Base-by-base conservation (phyloP, 1,284 basidiomycete species). In the Naganishia albida region DNA sequence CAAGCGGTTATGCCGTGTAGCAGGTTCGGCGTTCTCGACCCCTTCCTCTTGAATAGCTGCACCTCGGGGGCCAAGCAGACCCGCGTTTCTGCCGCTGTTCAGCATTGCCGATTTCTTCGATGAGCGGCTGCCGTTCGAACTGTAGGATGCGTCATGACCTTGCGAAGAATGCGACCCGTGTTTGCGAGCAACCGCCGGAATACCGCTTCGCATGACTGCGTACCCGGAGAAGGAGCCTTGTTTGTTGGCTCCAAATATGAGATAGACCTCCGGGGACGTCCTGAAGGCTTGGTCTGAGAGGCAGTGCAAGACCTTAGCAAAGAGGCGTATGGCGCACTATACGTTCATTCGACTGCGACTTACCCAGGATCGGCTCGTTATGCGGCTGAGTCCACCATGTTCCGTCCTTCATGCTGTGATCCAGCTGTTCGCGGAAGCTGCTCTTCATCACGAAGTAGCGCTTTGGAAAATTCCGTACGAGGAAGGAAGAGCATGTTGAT, bases 391-490 rank as follows among this genome's bases (percentile, higher is more conserved):
- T 98, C 40, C 89, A 88, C 94, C 95, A 98, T 0, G 88, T 70
- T 0, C 90, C 88, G 8, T 84, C 85, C 75, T 88, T 81, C n/a
- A 93, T 86, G 71, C 91, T 93, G 28, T 90, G 81, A 70, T 93
- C 88, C 70, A 97, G 81, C 75, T 96, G 92, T 69, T 84, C 85
- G 87, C 91, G 72, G 56, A 65, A 67, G 44, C 75, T 48, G 67
- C 89, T 92, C 79, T 98, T 97, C 70, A 97, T 85, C 68, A 97
- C 94, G 73, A 97, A 97, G 77, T 87, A 93, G 26, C 94, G 86
- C 73, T 86, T 85, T 3, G 91, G 90, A 76, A 96, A 97, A 75
- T 90, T 81, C 50, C 82, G 83, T 8, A 82, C 72, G 8, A 94
- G 81, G 69, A 95, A 79, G 51, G 77, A 78, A 42, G 79, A 80